Base-by-base conservation (phyloP, 2,329 filamentous ascomycete species). In the Cladosporium sp. region DNA sequence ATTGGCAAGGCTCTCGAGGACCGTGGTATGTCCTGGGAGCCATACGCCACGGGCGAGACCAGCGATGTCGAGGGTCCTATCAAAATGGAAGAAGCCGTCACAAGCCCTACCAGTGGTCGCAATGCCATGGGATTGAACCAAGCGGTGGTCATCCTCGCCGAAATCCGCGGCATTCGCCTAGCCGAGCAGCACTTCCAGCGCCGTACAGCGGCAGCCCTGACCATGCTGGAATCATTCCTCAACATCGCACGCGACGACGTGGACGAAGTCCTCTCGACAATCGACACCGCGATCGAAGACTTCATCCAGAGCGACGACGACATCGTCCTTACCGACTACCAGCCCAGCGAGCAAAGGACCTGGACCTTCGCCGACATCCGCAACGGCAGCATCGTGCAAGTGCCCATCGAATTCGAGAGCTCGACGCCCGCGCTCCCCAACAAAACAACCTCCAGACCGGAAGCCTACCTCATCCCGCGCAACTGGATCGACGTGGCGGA, bases 11-110 rank as follows among this genome's bases (percentile, higher is more conserved):
- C 57, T 12, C 51, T 68, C 1, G 60, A 61, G 39, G 49, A 50
- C 12, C 55, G 58, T n/a, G 61, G 64, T 11, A 57, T 68, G 27
- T 57, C 64, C 19, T 68, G 64, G 65, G 65, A 67, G 12, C 59
- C 64, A 6, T 68, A 68, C 27, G 65, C 65, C 17, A 67, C 64
- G 4, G 57, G 62, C 20, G 52, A 45, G 1, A 53, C 53, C 1
- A 48, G 56, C 3, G 52, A 55, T 17, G 45, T 48, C 15, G 45
- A 48, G 41, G 54, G 54, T 2, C 32, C 24, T 4, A 58, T 58
- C 38, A 41, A 44, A 15, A 55, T 54, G 43, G 50, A 56, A 22
- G 56, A 57, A 17, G 54, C 57, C 27, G 48, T 52, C 37, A 54
- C 47, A 34, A 53, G 55, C 34, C 22, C 22, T 9, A 45, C 52